Evolutionary conservation across 208 protist genomes (phyloP), one percentile per base, ranked within the genome.

Genomic region (Leishmania lainsoni): DNA sequence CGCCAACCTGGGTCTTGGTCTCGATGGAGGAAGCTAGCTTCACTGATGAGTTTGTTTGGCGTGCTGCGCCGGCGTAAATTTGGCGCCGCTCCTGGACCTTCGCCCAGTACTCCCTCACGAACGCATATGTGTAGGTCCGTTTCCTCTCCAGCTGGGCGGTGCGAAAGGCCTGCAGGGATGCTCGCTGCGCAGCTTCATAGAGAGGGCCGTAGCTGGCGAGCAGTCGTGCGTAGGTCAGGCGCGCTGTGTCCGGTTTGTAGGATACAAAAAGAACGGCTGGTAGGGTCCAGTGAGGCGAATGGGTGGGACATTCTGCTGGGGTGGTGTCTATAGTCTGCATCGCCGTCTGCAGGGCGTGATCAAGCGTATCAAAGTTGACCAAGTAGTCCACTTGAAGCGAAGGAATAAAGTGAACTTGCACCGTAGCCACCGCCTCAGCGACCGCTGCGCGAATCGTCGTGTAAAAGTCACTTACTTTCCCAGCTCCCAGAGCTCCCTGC

Each of bases 251-350:
- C 1, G 74, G 48, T 29, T 87, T 87, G 83, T 91, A 97, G 12
- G 89, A 94, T 17, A 94, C 80, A 49, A 96, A 88, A 20, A 97
- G 42, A 26, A 95, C 88, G n/a, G 84, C 78, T 2, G 94, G 90
- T 32, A 89, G 72, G 20, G 68, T 58, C 20, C 29, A 49, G 5
- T 22, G 29, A 32, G 42, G 5, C 3, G 73, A 17, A 17, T 29
- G 48, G 12, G 58, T 26, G 29, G 49, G 8, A 8, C 56, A 45
- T 42, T 45, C 3, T 20, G 42, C 14, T 39, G 26, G 16, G 4
- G 26, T n/a, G 59, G 26, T 61, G 32, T 5, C 22, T 39, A 32
- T 12, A n/a, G 20, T 54, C 84, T 26, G 52, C 65, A 56, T 80
- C 6, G 85, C 75, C 20, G 79, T 48, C 10, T 79, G 65, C 12